Conservation (phyloP, 148 eudicot species). For the Salicornia ramosissima region DNA sequence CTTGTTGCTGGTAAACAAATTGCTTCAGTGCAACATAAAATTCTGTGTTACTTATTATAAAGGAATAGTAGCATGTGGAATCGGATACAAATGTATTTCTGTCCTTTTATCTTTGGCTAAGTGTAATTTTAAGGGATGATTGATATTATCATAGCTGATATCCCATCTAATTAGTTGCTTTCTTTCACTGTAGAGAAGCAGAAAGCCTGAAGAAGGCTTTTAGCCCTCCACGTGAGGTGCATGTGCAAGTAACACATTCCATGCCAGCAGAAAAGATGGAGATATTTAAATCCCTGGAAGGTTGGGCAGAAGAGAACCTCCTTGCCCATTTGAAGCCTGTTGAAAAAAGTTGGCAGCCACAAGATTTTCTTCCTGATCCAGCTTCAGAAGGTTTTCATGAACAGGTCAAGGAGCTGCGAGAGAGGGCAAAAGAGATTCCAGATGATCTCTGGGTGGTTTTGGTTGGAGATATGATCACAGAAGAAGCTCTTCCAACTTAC, state of each 20-base stretch:
- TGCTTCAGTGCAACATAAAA: background rate
- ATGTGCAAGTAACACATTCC: constrained; percentile 52
- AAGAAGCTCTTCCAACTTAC: constrained; percentile 73
- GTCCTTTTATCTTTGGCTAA: background rate
- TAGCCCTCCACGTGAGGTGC: constrained; percentile 49
- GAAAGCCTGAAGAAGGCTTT: constrained; percentile 39
- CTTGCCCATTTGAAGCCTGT: constrained; percentile 52
- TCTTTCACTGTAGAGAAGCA: constrained; percentile 21
- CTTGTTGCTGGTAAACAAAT: background rate
- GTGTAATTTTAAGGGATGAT: background rate
- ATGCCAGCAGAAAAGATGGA: constrained; percentile 65
- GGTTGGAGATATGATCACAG: constrained; percentile 73
- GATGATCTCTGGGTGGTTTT: constrained; percentile 58
- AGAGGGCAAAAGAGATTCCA: constrained; percentile 50
- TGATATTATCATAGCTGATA: background rate
- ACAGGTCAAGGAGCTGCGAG: constrained; percentile 46
- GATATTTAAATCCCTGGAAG: constrained; percentile 54
- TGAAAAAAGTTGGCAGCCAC: constrained; percentile 69
- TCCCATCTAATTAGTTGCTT: constrained; percentile 12
- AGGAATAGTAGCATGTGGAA: background rate
- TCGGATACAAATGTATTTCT: constrained; percentile 8
- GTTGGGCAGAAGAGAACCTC: constrained; percentile 52
- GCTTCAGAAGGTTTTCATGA: constrained; percentile 49
- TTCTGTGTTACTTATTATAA: background rate
- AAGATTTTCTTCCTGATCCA: constrained; percentile 63